Base-by-base conservation (phyloP, 2,329 filamentous ascomycete species). In the Fusarium caatingaense region DNA sequence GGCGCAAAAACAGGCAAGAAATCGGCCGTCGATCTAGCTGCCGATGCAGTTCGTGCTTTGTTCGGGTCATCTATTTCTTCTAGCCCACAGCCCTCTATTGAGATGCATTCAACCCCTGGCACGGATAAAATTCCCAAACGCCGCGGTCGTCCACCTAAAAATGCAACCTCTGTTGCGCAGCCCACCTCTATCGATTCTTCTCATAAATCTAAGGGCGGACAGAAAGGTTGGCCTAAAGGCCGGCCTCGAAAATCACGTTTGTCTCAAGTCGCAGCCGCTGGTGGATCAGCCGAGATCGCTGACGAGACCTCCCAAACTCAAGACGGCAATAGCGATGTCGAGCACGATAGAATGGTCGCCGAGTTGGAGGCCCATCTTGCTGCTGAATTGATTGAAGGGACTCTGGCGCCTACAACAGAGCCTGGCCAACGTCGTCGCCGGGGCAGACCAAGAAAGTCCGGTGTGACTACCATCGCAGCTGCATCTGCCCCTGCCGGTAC, bases 1-100 rank as follows among this genome's bases (percentile, higher is more conserved):
- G 44, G 44, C 53, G 28, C 56, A 21, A 28, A 44, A 7, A 55
- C 61, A 18, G 56, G 42, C 15, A 47, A 32, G n/a, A 66, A 67
- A 18, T 66, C 54, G 23, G 77, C 80, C n/a, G 76, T 83, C 23
- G 82, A 84, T 60, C 68, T 83, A 8, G 84, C 83, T 47, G 74
- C 79, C 51, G 66, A 80, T 55, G 76, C 78, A n/a, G 75, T 79
- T 47, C 73, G 74, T 7, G 77, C 75, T 12, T 60, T 79, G 5
- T 72, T 79, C 20, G 68, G 68, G 48, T 59, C 73, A 45, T 54
- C 68, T 15, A 54, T 54, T 8, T 44, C 63, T n/a, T 42, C 37
- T 9, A 30, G 21, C 40, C 46, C 37, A 13, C 42, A 57, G 30
- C 42, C 45, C 11, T 40, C 57, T n/a, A 27, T 47, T 18, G 49